A percentile compares a stretch with the other conserved stretches of the same genome.
Evolutionary conservation across 129 eudicot species (phyloP).

Genomic region (Centrapalus pauciflorus): DNA sequence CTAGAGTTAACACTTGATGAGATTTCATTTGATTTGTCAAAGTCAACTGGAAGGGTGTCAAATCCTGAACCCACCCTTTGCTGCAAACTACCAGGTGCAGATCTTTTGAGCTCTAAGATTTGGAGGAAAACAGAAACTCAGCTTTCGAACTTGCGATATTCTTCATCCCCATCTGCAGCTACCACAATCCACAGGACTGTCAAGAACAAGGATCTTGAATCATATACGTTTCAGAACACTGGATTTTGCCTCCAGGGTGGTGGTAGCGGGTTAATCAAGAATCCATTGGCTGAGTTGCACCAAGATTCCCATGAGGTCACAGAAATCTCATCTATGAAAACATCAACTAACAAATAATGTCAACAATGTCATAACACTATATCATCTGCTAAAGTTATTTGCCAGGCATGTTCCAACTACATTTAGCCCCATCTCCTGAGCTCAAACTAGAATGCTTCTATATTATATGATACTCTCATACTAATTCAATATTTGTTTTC

Average conservation of each 20-base stretch:
- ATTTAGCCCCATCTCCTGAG: not conserved
- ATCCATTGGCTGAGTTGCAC: slow-evolving; percentile 68
- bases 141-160: slow-evolving; percentile 17
- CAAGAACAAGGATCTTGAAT: slow-evolving; percentile 20
- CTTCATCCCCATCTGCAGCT: slow-evolving; percentile 22
- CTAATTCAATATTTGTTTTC: not conserved
- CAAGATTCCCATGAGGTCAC: slow-evolving; percentile 27
- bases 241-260: slow-evolving; percentile 34
- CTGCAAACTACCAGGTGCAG: slow-evolving; percentile 76
- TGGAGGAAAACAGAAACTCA: slow-evolving; percentile 60
- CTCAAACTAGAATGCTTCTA: not conserved
- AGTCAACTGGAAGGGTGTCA: slow-evolving; percentile 58
- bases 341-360: slow-evolving; percentile 4
- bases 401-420: not conserved
- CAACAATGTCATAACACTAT: too few relatives aligned
- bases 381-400: not conserved
- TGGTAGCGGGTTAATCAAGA: slow-evolving; percentile 54
- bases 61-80: slow-evolving; percentile 36
- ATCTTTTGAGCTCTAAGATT: slow-evolving; percentile 64
- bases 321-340: slow-evolving; percentile 19
- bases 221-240: slow-evolving; percentile 28
- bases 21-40: slow-evolving; percentile 71
- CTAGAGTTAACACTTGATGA: slow-evolving; percentile 71
- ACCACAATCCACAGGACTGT: slow-evolving; percentile 17
- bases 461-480: not conserved